A percentile compares a stretch with the other conserved stretches of the same genome.
These are phyloP conservation scores for Bryoglossum gracile DNA, from an alignment of 495 filamentous ascomycete genomes.

Conservation along the genomic window DNA sequence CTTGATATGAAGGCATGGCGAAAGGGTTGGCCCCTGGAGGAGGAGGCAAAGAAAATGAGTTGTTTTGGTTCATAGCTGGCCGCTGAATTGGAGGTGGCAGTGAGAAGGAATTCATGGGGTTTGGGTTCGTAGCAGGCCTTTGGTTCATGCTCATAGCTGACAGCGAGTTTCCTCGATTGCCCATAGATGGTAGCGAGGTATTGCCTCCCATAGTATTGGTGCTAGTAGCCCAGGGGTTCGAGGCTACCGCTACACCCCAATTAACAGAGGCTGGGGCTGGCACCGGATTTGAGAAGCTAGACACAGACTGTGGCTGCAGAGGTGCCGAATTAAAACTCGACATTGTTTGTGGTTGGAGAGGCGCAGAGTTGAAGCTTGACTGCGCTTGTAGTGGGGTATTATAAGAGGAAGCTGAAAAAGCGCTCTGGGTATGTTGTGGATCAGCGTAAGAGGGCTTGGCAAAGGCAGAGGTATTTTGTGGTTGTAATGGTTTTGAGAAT, in stretches of 20 bases:
- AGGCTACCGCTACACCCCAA: slow-evolving; percentile 14
- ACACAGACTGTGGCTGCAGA: slow-evolving; percentile 7
- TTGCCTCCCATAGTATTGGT: slow-evolving; percentile 14
- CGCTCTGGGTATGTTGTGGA: not conserved
- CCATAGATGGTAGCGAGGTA: slow-evolving; percentile 23
- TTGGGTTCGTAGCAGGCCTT: slow-evolving; percentile 9
- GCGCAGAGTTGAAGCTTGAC: slow-evolving; percentile 2
- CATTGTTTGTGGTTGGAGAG: slow-evolving; percentile 8
- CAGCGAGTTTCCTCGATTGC: slow-evolving; percentile 27
- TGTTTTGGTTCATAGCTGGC: not conserved
- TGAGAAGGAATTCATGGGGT: slow-evolving; percentile 21
- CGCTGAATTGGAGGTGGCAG: slow-evolving; percentile 6
- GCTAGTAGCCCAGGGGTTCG: slow-evolving; percentile 23
- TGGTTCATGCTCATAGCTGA: slow-evolving; percentile 20
- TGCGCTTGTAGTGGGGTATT: slow-evolving; percentile 4
- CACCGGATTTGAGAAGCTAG: slow-evolving; percentile 5
- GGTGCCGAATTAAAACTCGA: slow-evolving; percentile 6
- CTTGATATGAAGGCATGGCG: slow-evolving; percentile 14
- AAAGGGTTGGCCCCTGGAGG: slow-evolving; percentile 40
- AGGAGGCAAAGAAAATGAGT: slow-evolving; percentile 40
- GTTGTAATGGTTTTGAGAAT: slow-evolving; percentile 46
- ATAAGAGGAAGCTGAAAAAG: not conserved
- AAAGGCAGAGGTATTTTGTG: slow-evolving; percentile 10
- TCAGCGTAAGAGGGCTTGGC: slow-evolving; percentile 9
- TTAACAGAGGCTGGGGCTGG: slow-evolving; percentile 7